Evolutionary conservation across 2,329 filamentous ascomycete genomes (phyloP), one percentile per base, ranked within the genome.

Genomic region (Pyrenophora teres): DNA sequence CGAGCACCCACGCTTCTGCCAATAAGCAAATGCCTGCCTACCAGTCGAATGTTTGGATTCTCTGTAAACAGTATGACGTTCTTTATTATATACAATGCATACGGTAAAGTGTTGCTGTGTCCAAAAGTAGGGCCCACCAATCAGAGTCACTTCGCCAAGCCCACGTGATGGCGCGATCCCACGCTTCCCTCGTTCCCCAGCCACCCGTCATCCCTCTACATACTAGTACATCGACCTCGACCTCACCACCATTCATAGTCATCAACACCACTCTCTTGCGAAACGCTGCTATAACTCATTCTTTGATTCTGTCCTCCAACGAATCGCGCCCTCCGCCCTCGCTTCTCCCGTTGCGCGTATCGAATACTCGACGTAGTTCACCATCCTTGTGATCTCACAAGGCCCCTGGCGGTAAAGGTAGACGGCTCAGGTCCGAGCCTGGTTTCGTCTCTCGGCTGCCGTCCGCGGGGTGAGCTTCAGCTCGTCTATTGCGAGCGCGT

Each of bases 331-430:
- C 25, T 37, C 50, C 15, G 15, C 37, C 25, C 9, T 32, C 15
- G 44, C 52, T 52, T 30, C 40, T 27, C 45, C 37, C 30, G 40
- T 46, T 55, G 43, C 52, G 37, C 48, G 52, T 49, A 55, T 49
- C 48, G 48, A 48, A 44, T 49, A 38, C 32, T 46, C 32, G 52
- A 49, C 52, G 37, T 36, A 55, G 39, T 44, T 40, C 44, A 55
- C 41, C 52, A 55, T 55, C 52, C 48, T 55, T 52, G 52, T 44
- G 52, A 52, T 25, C 16, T 40, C 52, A 55, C 48, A 52, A 55
- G 52, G 52, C 48, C 48, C 25, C 52, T 49, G 50, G 52, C 40
- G 52, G 52, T 46, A 48, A 41, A 40, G 52, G 52, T 18, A 32
- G 52, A 23, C 52, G 52, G 33, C 48, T 41, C 40, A 48, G 44